Evolutionary conservation across 2,329 filamentous ascomycete species (phyloP).

Genomic region (Ophiobolus disseminans): DNA sequence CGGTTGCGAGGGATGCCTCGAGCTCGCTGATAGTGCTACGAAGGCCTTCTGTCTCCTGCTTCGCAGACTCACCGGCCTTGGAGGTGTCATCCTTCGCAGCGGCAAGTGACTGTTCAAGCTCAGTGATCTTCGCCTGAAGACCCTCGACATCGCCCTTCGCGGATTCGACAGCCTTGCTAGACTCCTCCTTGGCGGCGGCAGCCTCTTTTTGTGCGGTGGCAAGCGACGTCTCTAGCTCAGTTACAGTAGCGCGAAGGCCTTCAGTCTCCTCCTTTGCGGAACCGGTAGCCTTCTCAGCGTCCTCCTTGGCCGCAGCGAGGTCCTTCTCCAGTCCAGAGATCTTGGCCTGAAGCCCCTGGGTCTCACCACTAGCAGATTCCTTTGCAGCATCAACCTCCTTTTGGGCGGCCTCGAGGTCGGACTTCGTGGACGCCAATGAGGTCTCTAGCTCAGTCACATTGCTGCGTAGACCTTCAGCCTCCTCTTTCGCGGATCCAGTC

Average conservation of each 20-base stretch:
- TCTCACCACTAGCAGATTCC: slow-evolving; percentile 18
- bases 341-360: slow-evolving; percentile 15
- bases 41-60: too few relatives aligned
- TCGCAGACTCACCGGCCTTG: slow-evolving; percentile 21
- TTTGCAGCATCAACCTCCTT: slow-evolving; percentile 16
- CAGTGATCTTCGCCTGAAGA: slow-evolving; percentile 26
- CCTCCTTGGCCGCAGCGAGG: slow-evolving; percentile 9
- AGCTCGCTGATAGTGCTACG: too few relatives aligned
- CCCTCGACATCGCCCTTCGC: slow-evolving; percentile 22
- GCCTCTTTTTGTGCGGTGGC: slow-evolving; percentile 16
- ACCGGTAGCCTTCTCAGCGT: slow-evolving; percentile 19
- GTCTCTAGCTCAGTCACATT: slow-evolving; percentile 32
- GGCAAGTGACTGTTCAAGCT: slow-evolving; percentile 24
- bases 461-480: slow-evolving; percentile 16
- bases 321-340: slow-evolving; percentile 15
- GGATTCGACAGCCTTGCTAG: slow-evolving; percentile 24
- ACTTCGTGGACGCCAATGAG: slow-evolving; percentile 24
- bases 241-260: slow-evolving; percentile 21
- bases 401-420: slow-evolving; percentile 22
- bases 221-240: slow-evolving; percentile 25
- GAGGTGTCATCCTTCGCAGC: too few relatives aligned
- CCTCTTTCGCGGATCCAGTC: slow-evolving; percentile 16
- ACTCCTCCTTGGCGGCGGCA: slow-evolving; percentile 25
- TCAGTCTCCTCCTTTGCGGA: slow-evolving; percentile 25
- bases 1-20: too few relatives aligned